Base-by-base conservation (phyloP, 2,329 filamentous ascomycete genomes). In the Aureobasidium subglaciale region DNA sequence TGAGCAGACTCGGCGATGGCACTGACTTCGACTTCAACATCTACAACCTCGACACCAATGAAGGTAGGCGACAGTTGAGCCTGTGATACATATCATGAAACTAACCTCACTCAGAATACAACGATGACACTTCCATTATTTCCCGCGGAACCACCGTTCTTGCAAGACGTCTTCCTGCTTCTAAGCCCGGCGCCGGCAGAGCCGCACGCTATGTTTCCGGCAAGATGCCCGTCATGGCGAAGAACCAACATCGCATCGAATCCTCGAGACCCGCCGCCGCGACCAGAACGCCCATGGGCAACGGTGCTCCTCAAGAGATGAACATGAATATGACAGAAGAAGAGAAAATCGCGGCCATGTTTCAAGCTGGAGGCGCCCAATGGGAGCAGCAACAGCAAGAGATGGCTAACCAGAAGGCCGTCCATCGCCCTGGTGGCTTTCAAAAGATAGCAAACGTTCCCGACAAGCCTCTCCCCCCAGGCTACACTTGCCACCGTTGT, bases 101-200 rank as follows among this genome's bases (percentile, higher is more conserved):
- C 64, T 68, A 54, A 68, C 60, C 18, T 10, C 56, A 15, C 27
- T 22, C 56, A 96, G 93, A 95, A 73, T 97, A 97, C 68, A 89
- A 96, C 64, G 93, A 99, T 76, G 93, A 99, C 69, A 97, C 93
- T 0, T 89, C 88, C n/a, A 91, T 96, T 63, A 96, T 99, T 53
- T 89, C 92, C 41, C 87, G 93, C 64, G 95, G 93, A 16, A 96
- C 91, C 2, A 95, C 90, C 0, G 90, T 99, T 56, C 86, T 96
- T 63, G 93, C 91, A 37, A 85, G 89, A 58, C 85, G 93, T 59
- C 79, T 93, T 60, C 93, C 93, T 3, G 88, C 93, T 6, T 77
- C 83, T 52, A 90, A 91, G 66, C 86, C 86, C 45, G 93, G 93
- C 27, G 90, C 90, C 61, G 95, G 93, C 52, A 84, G 89, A 62